Evolutionary conservation across 1,139 yeast species (phyloP).

Genomic region (Kazachstania sp.): DNA sequence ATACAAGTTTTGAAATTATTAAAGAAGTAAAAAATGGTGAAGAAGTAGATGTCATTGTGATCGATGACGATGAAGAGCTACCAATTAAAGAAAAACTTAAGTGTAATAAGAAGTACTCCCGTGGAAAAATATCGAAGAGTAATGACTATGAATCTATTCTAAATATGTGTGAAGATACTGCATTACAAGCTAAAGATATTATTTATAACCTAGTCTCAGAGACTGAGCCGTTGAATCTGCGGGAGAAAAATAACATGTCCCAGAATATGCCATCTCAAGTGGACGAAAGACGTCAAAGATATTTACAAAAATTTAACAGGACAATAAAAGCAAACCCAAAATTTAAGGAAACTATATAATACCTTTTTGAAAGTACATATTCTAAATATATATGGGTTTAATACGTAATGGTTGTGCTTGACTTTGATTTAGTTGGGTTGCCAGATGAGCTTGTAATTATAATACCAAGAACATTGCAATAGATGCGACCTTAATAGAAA

Average conservation of each 20-base stretch:
- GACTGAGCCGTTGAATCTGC: not conserved
- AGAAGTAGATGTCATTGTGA: constrained; percentile 21
- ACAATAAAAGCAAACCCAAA: constrained; percentile 6
- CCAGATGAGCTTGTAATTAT: no score
- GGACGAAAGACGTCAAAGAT: constrained; percentile 5
- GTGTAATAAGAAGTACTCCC: not conserved
- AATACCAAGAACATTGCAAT: no score
- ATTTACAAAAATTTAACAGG: constrained; percentile 9
- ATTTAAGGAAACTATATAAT: not conserved
- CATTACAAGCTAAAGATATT: constrained; percentile 21
- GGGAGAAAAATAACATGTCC: not conserved
- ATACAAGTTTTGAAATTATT: constrained; percentile 4
- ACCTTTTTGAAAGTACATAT: not conserved
- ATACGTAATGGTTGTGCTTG: no score
- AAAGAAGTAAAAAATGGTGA: constrained; percentile 18
- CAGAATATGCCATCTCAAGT: not conserved
- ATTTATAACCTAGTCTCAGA: constrained; percentile 17
- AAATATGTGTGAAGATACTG: constrained; percentile 26
- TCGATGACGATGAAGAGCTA: constrained; percentile 12
- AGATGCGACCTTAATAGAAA: no score
- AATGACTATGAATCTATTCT: constrained; percentile 15
- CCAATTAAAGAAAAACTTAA: not conserved
- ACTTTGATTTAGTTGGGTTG: no score
- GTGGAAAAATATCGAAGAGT: constrained; percentile 1
- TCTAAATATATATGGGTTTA: not conserved